phyloP scores from a whole-genome alignment of 2,329 filamentous ascomycete genomes.

The Colletotrichum aenigma region DNA sequence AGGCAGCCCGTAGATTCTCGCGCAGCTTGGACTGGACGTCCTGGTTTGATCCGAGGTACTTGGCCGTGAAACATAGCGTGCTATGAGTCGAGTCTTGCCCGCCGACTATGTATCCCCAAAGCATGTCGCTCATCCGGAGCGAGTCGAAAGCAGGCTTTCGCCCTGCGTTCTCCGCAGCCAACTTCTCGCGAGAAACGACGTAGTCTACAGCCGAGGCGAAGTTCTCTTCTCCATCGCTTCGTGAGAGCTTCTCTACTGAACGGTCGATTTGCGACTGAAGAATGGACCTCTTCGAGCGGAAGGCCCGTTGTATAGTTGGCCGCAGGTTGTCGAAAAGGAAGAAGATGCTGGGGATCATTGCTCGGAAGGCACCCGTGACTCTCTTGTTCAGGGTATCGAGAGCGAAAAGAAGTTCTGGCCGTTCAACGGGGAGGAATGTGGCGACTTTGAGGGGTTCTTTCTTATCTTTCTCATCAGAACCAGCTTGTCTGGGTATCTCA shows the following conservation, averaged over 20 bases:
- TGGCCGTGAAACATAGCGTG: constrained; percentile 27
- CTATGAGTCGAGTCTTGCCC: constrained; percentile 28
- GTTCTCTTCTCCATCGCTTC: background rate
- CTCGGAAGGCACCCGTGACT: background rate
- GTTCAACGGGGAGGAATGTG: background rate
- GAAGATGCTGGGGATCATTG: background rate
- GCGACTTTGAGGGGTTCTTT: background rate
- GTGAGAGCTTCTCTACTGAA: background rate
- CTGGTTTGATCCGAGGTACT: constrained; percentile 28
- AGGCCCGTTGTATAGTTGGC: background rate
- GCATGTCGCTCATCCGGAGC: background rate
- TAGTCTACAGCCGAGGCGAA: background rate
- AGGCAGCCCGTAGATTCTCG: background rate
- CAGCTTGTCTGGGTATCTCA: background rate
- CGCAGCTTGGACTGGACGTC: background rate
- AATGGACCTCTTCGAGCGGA: background rate
- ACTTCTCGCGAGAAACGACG: background rate
- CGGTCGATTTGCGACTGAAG: background rate
- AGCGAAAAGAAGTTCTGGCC: background rate
- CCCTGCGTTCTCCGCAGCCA: background rate
- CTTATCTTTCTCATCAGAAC: background rate
- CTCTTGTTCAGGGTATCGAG: background rate
- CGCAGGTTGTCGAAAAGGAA: background rate
- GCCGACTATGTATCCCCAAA: constrained; percentile 25
- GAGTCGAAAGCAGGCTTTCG: background rate